These are phyloP conservation scores for Colletotrichum kahawae DNA, from an alignment of 2,329 filamentous ascomycete species.

Conservation along the genomic window DNA sequence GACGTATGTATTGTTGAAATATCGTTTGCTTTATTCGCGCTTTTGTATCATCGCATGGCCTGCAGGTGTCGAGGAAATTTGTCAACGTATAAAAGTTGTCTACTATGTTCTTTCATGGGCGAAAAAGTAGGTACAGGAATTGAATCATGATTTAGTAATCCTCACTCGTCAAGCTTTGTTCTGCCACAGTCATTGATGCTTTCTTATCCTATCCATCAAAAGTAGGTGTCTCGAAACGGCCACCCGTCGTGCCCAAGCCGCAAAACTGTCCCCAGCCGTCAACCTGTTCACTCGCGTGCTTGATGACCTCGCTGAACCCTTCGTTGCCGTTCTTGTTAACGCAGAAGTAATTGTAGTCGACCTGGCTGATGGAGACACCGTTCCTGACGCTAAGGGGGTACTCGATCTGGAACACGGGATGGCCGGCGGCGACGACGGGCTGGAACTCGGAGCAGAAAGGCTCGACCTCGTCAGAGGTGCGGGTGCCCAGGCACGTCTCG, in stretches of 20 bases:
- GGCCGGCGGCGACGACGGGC: conserved; percentile 30
- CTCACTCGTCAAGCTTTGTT: not conserved
- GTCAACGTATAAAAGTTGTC: not conserved
- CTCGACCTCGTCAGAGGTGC: conserved; percentile 25
- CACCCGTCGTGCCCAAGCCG: conserved; percentile 10
- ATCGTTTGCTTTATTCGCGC: not conserved
- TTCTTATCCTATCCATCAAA: conserved; percentile 13
- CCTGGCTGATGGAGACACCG: conserved; percentile 26
- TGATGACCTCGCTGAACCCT: conserved; percentile 36
- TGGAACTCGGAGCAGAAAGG: conserved; percentile 35
- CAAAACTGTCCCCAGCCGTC: conserved; percentile 39
- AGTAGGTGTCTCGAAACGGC: conserved; percentile 29
- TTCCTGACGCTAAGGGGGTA: conserved; percentile 33
- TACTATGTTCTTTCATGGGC: not conserved
- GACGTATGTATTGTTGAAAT: not conserved
- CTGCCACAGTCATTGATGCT: not conserved
- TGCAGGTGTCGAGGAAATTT: not conserved
- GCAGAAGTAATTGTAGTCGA: conserved; percentile 32
- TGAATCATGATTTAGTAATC: not conserved
- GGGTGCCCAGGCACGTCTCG: conserved; percentile 34
- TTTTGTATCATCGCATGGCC: not conserved
- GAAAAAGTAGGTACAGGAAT: not conserved
- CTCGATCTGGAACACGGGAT: conserved; percentile 39
- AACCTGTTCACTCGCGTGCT: conserved; percentile 34
- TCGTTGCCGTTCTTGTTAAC: conserved; percentile 28